Conservation (phyloP, 345 rosid genomes). For the Toxicodendron radicans region DNA sequence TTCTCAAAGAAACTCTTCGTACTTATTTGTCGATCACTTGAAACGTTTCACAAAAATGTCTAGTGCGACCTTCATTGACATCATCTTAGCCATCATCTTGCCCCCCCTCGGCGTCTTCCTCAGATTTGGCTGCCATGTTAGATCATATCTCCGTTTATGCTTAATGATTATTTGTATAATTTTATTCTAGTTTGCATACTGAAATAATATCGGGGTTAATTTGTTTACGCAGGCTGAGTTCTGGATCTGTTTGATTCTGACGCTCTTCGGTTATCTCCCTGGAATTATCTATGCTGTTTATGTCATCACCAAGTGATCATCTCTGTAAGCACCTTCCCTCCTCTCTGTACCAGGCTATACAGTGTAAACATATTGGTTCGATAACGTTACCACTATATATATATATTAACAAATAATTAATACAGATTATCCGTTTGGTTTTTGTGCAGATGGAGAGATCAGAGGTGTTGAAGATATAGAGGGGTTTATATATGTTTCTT, state of each 20-base stretch:
- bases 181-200: background rate
- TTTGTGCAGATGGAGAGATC: constrained; percentile 13
- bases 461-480: too few relatives aligned
- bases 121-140: constrained; percentile 70
- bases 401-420: too few relatives aligned
- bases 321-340: constrained; percentile 1
- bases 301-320: constrained; percentile 49
- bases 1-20: background rate
- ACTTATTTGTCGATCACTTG: too few relatives aligned
- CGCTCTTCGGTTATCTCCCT: constrained; percentile 70
- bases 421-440: background rate
- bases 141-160: too few relatives aligned
- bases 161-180: too few relatives aligned
- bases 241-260: constrained; percentile 84
- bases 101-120: constrained; percentile 96
- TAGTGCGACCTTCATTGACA: constrained; percentile 53
- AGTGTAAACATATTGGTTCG: too few relatives aligned
- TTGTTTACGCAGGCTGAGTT: constrained; percentile 52
- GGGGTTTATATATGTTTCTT: too few relatives aligned
- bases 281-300: constrained; percentile 81
- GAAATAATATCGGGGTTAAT: background rate
- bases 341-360: too few relatives aligned
- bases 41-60: constrained; percentile 27
- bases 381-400: too few relatives aligned
- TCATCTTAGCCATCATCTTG: constrained; percentile 73